Evolutionary conservation across 306 rosid species (phyloP).

Genomic region (Quercus rubra): DNA sequence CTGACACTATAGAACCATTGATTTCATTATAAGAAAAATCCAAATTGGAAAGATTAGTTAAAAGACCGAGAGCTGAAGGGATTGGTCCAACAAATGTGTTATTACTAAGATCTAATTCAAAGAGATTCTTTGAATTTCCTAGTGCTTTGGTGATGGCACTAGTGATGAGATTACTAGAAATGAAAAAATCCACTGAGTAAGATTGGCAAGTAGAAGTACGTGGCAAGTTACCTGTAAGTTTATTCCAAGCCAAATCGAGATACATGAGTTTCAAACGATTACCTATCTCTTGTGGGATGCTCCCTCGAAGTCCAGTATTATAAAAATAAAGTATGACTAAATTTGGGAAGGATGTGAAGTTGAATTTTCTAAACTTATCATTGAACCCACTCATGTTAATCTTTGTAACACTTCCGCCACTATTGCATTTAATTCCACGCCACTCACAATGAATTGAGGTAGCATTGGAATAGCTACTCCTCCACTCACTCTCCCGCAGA

Average conservation of each 20-base stretch:
- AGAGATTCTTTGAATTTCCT: no score
- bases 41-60: neutral
- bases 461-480: neutral
- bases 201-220: neutral
- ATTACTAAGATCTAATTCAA: neutral
- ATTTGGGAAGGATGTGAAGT: neutral
- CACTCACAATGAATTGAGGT: neutral
- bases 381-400: neutral
- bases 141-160: no score
- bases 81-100: neutral
- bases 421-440: conserved; percentile 1
- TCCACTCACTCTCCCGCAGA: neutral
- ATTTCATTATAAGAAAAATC: neutral
- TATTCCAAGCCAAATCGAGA: neutral
- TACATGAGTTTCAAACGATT: neutral
- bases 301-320: neutral
- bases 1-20: neutral
- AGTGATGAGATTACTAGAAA: neutral
- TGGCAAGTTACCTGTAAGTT: neutral
- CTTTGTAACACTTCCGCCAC: neutral
- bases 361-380: neutral
- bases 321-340: neutral
- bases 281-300: neutral
- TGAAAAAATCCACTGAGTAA: neutral
- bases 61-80: neutral